phyloP scores from a whole-genome alignment of 2,329 filamentous ascomycete species.

The Drechmeria coniospora region DNA sequence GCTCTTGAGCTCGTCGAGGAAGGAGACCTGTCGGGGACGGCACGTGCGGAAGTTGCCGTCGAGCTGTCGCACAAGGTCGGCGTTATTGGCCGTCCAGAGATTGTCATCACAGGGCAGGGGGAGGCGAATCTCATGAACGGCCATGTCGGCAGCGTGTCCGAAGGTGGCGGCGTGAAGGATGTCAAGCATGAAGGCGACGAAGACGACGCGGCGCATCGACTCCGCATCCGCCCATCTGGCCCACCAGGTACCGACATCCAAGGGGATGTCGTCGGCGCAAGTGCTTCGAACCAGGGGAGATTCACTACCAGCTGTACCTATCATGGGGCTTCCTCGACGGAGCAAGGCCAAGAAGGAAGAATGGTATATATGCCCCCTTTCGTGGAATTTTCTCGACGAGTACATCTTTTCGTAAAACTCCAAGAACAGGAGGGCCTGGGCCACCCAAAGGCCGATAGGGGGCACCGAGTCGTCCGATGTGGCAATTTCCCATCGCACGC shows the following conservation, averaged over 20 bases:
- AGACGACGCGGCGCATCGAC: conserved; percentile 72
- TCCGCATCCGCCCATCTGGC: conserved; percentile 79
- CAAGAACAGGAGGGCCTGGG: conserved; percentile 67
- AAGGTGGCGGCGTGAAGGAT: conserved; percentile 87
- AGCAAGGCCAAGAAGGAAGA: conserved; percentile 73
- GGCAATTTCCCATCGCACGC: conserved; percentile 70
- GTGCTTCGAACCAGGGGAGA: conserved; percentile 43
- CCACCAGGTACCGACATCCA: conserved; percentile 49
- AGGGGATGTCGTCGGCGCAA: conserved; percentile 13
- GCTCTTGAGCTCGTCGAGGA: conserved; percentile 71
- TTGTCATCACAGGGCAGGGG: conserved; percentile 78
- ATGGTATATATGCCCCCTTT: conserved; percentile 81
- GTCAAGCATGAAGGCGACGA: conserved; percentile 80
- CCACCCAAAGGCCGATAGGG: conserved; percentile 75
- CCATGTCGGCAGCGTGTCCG: conserved; percentile 79
- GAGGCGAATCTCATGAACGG: conserved; percentile 74
- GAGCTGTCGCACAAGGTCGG: conserved; percentile 59
- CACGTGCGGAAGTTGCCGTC: conserved; percentile 65
- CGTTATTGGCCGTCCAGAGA: conserved; percentile 69
- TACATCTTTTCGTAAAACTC: conserved; percentile 92
- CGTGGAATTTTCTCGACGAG: conserved; percentile 66
- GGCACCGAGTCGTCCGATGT: conserved; percentile 69
- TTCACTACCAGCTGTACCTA: conserved; percentile 64
- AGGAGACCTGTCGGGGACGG: conserved; percentile 63
- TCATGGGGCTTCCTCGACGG: conserved; percentile 70